Base-by-base conservation (phyloP, 352 stramenopile species). In the Globisporangium nagaii region DNA sequence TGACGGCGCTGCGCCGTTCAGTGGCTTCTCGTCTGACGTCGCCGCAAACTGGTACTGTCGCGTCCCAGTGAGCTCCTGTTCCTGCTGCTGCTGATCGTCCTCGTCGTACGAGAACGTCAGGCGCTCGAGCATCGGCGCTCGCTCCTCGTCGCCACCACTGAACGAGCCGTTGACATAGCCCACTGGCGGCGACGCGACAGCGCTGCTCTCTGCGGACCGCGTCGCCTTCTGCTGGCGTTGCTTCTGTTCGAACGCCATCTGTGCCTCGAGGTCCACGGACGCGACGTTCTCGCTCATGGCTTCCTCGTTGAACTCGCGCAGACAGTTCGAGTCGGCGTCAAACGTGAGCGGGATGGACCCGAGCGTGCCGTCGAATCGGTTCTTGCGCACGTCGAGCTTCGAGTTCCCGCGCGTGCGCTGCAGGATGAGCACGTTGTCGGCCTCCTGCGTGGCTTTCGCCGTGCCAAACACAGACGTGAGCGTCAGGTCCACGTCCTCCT, bases 401-500 rank as follows among this genome's bases (percentile, higher is more conserved):
- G 97, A 98, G 19, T 89, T 58, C 9, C 80, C 87, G 19, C 69
- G 63, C 13, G 77, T 88, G 47, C 81, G 79, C 73, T 99, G 97
- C 37, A 99, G 65, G 50, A 99, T 99, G n/a, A 99, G 66, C 19
- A 99, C 96, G 45, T 98, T 99, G 69, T 99, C 97, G 10, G 97
- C 97, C 77, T 99, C 97, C 76, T 99, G 97, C 2, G 97, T 99
- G 10, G 96, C 96, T 68, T 99, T 99, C 34, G 96, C 97, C 20
- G 93, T 98, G 45, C 97, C 97, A 59, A 98, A 99, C 46, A 99
- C 94, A 4, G 91, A 98, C 19, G 83, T 95, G 27, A 99, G 93
- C 34, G 84, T 97, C 43, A 98, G 72, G 35, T 90, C 75, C 13
- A 81, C 55, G 31, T 95, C 85, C 55, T 99, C 95, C 41, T 97